These are phyloP conservation scores for Mitragyna speciosa DNA, from an alignment of 257 asterid species.

Conservation along the genomic window DNA sequence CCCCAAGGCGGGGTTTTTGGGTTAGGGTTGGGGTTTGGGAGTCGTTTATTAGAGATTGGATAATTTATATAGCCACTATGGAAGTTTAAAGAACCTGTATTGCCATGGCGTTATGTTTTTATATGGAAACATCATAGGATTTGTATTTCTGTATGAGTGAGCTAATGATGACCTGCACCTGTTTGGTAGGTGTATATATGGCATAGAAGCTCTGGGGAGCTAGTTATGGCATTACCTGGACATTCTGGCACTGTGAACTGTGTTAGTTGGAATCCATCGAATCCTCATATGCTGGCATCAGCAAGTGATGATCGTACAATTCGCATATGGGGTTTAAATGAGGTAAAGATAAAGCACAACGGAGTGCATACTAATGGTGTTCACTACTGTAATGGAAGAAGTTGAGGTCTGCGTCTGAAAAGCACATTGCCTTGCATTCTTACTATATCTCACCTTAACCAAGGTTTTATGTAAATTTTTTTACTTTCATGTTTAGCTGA, in stretches of 20 bases:
- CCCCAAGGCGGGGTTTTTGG: not conserved
- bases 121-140: not conserved
- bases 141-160: not conserved
- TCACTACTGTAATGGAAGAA: constrained; percentile 65
- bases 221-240: constrained; percentile 56
- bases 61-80: not conserved
- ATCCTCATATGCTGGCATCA: constrained; percentile 86
- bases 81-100: not conserved
- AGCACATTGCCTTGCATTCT: constrained; percentile 16
- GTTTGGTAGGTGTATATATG: constrained; percentile 69
- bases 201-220: constrained; percentile 75
- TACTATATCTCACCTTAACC: constrained; percentile 29
- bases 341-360: constrained; percentile 43
- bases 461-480: constrained; percentile 56
- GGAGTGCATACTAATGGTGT: constrained; percentile 59
- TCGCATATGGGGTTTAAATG: constrained; percentile 80
- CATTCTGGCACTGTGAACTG: constrained; percentile 82
- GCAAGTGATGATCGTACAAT: constrained; percentile 91
- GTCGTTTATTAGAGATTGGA: not conserved
- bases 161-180: constrained; percentile 2
- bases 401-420: constrained; percentile 37
- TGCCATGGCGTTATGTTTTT: not conserved
- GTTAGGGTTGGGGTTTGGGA: not conserved
- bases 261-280: constrained; percentile 84
- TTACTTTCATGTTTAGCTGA: constrained; percentile 42